Evolutionary conservation across 768 basidiomycete genomes (phyloP).

Genomic region (Hydnomerulius pinastri): DNA sequence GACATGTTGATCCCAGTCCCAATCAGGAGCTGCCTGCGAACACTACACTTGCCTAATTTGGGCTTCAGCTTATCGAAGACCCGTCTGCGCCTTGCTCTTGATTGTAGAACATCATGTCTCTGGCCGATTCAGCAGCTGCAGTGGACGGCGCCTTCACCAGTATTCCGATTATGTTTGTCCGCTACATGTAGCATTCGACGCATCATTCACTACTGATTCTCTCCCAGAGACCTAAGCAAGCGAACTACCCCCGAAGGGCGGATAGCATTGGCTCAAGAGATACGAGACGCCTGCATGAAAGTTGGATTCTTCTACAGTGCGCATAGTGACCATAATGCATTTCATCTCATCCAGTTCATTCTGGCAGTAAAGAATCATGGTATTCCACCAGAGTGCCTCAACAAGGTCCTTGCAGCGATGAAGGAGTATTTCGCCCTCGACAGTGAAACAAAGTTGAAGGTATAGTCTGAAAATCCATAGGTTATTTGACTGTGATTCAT

Average conservation of each 20-base stretch:
- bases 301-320: slow-evolving; percentile 89
- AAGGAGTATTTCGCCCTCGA: slow-evolving; percentile 70
- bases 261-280: slow-evolving; percentile 49
- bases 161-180: slow-evolving; percentile 29
- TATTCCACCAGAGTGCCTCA: slow-evolving; percentile 55
- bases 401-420: slow-evolving; percentile 45
- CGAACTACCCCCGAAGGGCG: slow-evolving; percentile 33
- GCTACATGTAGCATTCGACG: not conserved
- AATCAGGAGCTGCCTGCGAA: too few relatives aligned
- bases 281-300: slow-evolving; percentile 75
- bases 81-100: too few relatives aligned
- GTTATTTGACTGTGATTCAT: not conserved
- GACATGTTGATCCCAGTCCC: too few relatives aligned
- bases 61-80: too few relatives aligned
- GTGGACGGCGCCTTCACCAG: slow-evolving; percentile 21
- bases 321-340: not conserved
- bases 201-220: not conserved
- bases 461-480: slow-evolving; percentile 21
- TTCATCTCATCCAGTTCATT: not conserved
- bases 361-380: slow-evolving; percentile 74
- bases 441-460: slow-evolving; percentile 65
- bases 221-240: slow-evolving; percentile 21
- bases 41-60: too few relatives aligned
- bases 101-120: slow-evolving; percentile 14
- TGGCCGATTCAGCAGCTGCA: slow-evolving; percentile 17